phyloP scores from a whole-genome alignment of 768 basidiomycete species.

The Russula sp. region DNA sequence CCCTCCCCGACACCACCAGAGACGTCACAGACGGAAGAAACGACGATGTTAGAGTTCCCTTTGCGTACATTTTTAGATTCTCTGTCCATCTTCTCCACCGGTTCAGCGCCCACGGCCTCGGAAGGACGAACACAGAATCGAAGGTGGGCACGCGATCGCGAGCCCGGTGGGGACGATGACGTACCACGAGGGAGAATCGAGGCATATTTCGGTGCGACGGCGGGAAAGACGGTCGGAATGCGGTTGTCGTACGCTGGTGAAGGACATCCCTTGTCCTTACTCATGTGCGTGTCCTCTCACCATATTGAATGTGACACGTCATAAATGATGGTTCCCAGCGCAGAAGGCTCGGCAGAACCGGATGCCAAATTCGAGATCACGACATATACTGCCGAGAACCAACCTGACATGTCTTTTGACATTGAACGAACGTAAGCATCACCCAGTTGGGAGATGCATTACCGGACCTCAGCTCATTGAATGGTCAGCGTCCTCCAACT shows the following conservation, averaged over 20 bases:
- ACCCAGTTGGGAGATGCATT: slow-evolving; percentile 16
- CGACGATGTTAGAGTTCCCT: slow-evolving; percentile 72
- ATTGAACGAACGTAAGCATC: slow-evolving; percentile 53
- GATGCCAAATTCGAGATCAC: slow-evolving; percentile 85
- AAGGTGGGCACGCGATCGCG: slow-evolving; percentile 46
- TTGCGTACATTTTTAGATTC: slow-evolving; percentile 84
- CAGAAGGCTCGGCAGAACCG: slow-evolving; percentile 76
- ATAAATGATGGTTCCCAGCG: slow-evolving; percentile 41
- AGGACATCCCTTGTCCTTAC: slow-evolving; percentile 73
- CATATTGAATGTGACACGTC: not conserved
- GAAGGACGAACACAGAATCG: slow-evolving; percentile 40
- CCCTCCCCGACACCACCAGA: slow-evolving; percentile 28
- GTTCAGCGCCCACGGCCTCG: slow-evolving; percentile 35
- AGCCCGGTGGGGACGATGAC: slow-evolving; percentile 45
- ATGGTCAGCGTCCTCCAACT: slow-evolving; percentile 20
- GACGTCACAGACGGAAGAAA: slow-evolving; percentile 32
- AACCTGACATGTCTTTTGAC: slow-evolving; percentile 77
- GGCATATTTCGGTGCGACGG: slow-evolving; percentile 47
- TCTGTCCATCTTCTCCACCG: slow-evolving; percentile 91
- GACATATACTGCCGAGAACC: slow-evolving; percentile 80
- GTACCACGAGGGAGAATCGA: slow-evolving; percentile 51
- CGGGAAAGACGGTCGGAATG: slow-evolving; percentile 77
- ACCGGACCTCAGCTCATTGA: not conserved
- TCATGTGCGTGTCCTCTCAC: slow-evolving; percentile 56
- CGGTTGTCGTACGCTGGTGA: slow-evolving; percentile 76